Evolutionary conservation across 116 monocot species (phyloP).

Genomic region (Papilionanthe hybrid): DNA sequence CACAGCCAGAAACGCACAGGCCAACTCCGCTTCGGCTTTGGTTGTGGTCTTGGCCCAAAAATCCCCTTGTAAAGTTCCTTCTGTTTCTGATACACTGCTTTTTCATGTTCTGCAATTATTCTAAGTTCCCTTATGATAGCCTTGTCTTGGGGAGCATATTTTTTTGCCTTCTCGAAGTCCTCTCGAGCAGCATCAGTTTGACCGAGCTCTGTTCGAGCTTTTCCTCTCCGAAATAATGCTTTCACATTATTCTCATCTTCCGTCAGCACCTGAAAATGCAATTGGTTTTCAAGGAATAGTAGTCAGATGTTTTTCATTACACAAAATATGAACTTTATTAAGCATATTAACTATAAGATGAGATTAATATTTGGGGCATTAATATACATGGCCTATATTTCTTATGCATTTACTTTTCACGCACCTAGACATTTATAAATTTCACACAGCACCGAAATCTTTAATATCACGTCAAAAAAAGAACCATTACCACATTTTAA

Average conservation of each 20-base stretch:
- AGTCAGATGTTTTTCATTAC: not conserved
- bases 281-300: no score
- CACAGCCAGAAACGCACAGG: slow-evolving; percentile 58
- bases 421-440: no score
- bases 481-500: no score
- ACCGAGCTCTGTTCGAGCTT: slow-evolving; percentile 83
- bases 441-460: no score
- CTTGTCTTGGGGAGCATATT: slow-evolving; percentile 55
- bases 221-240: slow-evolving; percentile 87
- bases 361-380: no score
- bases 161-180: slow-evolving; percentile 79
- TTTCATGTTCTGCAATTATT: slow-evolving; percentile 44
- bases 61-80: slow-evolving; percentile 95
- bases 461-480: no score
- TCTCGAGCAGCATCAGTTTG: slow-evolving; percentile 83
- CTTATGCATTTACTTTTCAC: no score
- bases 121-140: slow-evolving; percentile 58
- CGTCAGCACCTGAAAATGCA: slow-evolving; percentile 45
- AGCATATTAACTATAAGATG: not conserved
- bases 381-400: no score
- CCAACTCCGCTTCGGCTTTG: slow-evolving; percentile 33
- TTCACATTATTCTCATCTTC: slow-evolving; percentile 90
- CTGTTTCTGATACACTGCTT: slow-evolving; percentile 87
- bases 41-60: slow-evolving; percentile 73
- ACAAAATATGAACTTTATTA: no score